Evolutionary conservation across 2,329 filamentous ascomycete species (phyloP).

Genomic region (Colletotrichum magnum): DNA sequence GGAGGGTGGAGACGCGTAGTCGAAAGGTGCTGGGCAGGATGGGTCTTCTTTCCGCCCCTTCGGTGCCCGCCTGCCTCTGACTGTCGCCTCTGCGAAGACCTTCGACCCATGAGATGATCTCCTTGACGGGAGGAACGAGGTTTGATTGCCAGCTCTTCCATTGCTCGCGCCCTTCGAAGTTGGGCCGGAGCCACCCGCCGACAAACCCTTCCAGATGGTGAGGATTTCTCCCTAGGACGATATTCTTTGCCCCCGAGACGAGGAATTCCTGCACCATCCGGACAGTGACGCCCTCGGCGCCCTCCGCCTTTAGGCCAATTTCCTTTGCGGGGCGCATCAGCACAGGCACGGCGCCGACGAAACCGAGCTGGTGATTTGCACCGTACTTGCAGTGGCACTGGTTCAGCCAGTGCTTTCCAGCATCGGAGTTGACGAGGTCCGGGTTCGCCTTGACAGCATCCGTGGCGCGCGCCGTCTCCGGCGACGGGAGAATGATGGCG

Average conservation of each 20-base stretch:
- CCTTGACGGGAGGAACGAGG: slow-evolving; percentile 42
- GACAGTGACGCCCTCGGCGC: neutral
- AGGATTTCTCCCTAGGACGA: neutral
- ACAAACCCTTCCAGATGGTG: neutral
- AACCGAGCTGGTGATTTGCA: slow-evolving; percentile 9
- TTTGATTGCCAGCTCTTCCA: slow-evolving; percentile 41
- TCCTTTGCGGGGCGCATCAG: neutral
- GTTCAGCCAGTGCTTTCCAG: slow-evolving; percentile 49
- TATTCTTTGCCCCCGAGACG: neutral
- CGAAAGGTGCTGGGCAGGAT: slow-evolving; percentile 41
- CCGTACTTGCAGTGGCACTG: slow-evolving; percentile 31
- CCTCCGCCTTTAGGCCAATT: neutral
- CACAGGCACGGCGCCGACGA: neutral
- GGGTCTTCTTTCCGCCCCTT: neutral
- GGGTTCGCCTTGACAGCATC: slow-evolving; percentile 43
- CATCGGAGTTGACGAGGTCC: slow-evolving; percentile 46
- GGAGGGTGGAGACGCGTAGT: slow-evolving; percentile 39
- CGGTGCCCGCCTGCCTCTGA: neutral
- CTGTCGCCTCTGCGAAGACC: slow-evolving; percentile 2
- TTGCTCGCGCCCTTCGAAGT: neutral
- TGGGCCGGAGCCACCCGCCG: slow-evolving; percentile 2
- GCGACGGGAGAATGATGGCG: slow-evolving; percentile 44
- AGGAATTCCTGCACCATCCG: neutral
- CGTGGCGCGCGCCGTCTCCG: slow-evolving; percentile 44
- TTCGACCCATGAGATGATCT: slow-evolving; percentile 41